Percentiles rank a stretch among this genome's conserved stretches.
Evolutionary conservation across 352 stramenopile species (phyloP).

Genomic region (Pythium rhizo-oryzae): DNA sequence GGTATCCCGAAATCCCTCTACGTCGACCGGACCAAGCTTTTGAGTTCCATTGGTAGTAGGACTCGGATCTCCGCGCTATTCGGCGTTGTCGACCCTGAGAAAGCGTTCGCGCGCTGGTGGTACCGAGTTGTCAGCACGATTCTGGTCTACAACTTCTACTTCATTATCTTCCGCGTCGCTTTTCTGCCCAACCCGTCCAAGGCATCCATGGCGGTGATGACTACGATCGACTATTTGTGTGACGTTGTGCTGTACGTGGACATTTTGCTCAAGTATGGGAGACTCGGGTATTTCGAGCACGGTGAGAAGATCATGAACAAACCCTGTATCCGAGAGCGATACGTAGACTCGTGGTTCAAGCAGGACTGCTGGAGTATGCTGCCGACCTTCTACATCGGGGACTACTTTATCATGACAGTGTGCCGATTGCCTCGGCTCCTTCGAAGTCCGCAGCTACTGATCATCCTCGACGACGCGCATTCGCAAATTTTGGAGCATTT

Average conservation of each 20-base stretch:
- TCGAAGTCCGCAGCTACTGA: conserved; percentile 31
- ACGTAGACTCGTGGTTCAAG: conserved; percentile 24
- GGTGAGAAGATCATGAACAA: conserved; percentile 31
- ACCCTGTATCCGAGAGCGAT: conserved; percentile 26
- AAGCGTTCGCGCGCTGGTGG: conserved; percentile 52
- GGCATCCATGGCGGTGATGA: conserved; percentile 10
- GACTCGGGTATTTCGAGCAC: conserved; percentile 27
- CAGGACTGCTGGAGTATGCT: conserved; percentile 39
- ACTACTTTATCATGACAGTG: conserved; percentile 28
- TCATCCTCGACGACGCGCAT: conserved; percentile 30
- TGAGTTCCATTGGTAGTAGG: neutral
- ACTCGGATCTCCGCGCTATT: neutral
- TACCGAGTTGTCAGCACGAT: conserved; percentile 51
- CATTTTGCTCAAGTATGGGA: conserved; percentile 28
- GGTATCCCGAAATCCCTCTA: conserved; percentile 51
- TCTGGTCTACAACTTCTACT: conserved; percentile 44
- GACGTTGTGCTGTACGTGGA: conserved; percentile 32
- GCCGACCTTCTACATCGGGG: conserved; percentile 25
- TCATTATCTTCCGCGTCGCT: conserved; percentile 36
- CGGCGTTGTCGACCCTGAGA: conserved; percentile 49
- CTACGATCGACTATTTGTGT: conserved; percentile 27
- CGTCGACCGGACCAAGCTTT: conserved; percentile 37
- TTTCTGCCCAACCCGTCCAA: conserved; percentile 25
- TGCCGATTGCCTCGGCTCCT: conserved; percentile 30
- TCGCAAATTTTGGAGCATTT: conserved; percentile 31